Base-by-base conservation (phyloP, 1,284 basidiomycete genomes). In the Ustilago lituana region DNA sequence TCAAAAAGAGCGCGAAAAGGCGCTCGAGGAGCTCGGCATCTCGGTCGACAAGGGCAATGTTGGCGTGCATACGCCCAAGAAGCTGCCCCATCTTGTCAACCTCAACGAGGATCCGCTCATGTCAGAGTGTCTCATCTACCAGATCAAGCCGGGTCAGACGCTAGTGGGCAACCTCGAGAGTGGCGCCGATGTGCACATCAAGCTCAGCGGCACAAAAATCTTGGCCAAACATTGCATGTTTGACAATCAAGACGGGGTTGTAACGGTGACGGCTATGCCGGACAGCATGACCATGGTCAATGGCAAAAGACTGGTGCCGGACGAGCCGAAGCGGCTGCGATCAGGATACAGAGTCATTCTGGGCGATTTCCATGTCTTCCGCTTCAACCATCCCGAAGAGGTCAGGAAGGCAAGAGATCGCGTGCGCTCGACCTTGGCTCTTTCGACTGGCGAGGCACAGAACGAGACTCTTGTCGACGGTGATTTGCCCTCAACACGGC, bases 11-110 rank as follows among this genome's bases (percentile, higher is more conserved):
- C 88, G 95, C 64, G 95, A 98, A 85, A 90, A 94, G 85, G 96
- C 95, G 4, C 84, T 98, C 45, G 96, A 98, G 84, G 95, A 98
- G 84, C 85, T 98, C 65, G 95, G 95, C 46, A 98, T 98, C 82
- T 91, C 92, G 33, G 93, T 98, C 58, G 94, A 98, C 84, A 97
- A 94, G 87, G 91, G 94, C 78, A 87, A 91, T 60, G 91, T 96
- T 55, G 93, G 93, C 43, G 84, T 98, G 46, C 93, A 97, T 85
- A 94, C 95, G n/a, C 95, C 95, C n/a, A 98, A 97, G 86, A 93
- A 90, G 44, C 46, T 79, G 43, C 77, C 77, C 0, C 77, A 79
- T 51, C 43, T 79, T 23, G 77, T 79, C 59, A 79, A 79, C 24
- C 61, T 79, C 43, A 79, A 79, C 64, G 77, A 82, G 47, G 83